Percentiles rank a stretch among this genome's conserved stretches.
phyloP scores from a whole-genome alignment of 768 basidiomycete species.

The Mrakia gelida region DNA sequence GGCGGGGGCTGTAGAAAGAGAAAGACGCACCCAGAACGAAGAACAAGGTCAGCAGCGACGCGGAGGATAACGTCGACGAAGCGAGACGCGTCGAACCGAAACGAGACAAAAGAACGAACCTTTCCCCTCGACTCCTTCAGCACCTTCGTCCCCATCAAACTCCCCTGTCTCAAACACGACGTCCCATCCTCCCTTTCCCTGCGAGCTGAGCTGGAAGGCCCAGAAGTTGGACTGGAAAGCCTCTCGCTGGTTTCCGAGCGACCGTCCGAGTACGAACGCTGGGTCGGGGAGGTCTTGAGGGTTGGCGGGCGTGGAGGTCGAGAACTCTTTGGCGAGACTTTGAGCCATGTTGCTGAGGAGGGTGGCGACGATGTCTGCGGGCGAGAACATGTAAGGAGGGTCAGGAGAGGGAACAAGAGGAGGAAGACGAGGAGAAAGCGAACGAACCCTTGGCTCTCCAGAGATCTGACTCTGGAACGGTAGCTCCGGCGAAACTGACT shows the following conservation, averaged over 20 bases:
- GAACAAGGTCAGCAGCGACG: neutral
- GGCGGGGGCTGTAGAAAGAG: constrained; percentile 51
- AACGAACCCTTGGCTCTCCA: constrained; percentile 77
- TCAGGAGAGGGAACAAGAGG: neutral
- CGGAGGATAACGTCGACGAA: neutral
- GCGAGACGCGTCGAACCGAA: neutral
- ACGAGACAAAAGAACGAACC: neutral
- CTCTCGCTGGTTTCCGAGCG: constrained; percentile 60
- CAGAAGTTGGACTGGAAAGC: constrained; percentile 61
- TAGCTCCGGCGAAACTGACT: constrained; percentile 65
- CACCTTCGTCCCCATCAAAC: constrained; percentile 48
- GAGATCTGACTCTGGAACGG: constrained; percentile 59
- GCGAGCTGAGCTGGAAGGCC: constrained; percentile 79
- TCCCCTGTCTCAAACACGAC: constrained; percentile 68
- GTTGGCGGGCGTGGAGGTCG: constrained; percentile 19
- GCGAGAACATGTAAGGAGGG: neutral
- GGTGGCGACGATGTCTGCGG: constrained; percentile 51
- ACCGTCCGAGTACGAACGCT: constrained; percentile 68
- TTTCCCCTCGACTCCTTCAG: constrained; percentile 1
- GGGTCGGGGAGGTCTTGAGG: constrained; percentile 60
- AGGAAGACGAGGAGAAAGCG: neutral
- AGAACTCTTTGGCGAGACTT: constrained; percentile 55
- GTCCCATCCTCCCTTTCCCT: constrained; percentile 83
- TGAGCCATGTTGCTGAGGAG: constrained; percentile 48
- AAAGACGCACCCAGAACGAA: too few relatives aligned